Evolutionary conservation across 140 eudicot genomes (phyloP), one percentile per base, ranked within the genome.

Genomic region (Cichorium intybus): DNA sequence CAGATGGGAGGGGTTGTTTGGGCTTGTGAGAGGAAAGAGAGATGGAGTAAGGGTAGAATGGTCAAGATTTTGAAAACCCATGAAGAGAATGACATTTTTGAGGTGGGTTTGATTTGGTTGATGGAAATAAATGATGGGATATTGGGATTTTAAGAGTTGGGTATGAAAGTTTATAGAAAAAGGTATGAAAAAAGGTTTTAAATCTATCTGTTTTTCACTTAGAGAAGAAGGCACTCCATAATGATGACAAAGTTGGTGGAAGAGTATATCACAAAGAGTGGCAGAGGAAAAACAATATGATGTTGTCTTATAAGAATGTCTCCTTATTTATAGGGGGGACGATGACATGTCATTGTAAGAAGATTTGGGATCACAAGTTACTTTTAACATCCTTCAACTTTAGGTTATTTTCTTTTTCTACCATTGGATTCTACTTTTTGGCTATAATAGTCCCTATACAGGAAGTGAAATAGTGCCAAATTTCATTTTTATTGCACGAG

Each of bases 181-280:
- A 33, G 75, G 33, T 43, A 20, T 15, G 49, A 56, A 47, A n/a
- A 72, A 73, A 59, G 48, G 64, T 52, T 39, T 58, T 47, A 37
- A 72, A 51, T 48, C 63, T 76, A 69, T 62, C 21, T 69, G 67
- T 31, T 43, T 43, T 43, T 83, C 81, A 79, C 90, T 70, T 87
- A 75, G 75, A 82, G 79, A 77, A 65, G 65, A 87, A 90, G 95
- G 79, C 66, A 43, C 49, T 43, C 20, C 7, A 72, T 60, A 78
- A 90, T 82, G 97, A 90, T 87, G 88, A 65, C 52, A 74, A 27
- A 75, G 79, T 62, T 59, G 73, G 70, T 78, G 72, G 74, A 52
- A 64, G 62, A 50, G 0, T 34, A n/a, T n/a, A n/a, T n/a, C n/a
- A n/a, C n/a, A n/a, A n/a, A n/a, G n/a, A 15, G 17, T 64, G 79